phyloP scores from a whole-genome alignment of 495 filamentous ascomycete genomes.

The Penicillium goetzii region DNA sequence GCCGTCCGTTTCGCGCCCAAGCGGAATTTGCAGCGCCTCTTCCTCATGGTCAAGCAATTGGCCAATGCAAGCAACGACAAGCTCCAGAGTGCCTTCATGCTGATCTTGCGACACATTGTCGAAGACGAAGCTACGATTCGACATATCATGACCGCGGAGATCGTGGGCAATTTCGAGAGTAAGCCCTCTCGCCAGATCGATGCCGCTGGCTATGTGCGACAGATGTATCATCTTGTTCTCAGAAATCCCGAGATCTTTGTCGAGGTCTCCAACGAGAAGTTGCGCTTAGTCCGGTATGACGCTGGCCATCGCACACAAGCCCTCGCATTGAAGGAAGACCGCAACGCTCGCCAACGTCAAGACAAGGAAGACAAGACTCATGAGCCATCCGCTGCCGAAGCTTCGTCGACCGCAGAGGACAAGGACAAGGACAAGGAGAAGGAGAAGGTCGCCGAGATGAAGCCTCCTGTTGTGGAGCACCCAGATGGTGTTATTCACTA shows the following conservation, averaged over 20 bases:
- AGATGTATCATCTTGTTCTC: constrained; percentile 79
- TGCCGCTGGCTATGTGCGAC: constrained; percentile 70
- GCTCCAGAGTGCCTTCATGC: constrained; percentile 79
- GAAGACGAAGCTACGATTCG: constrained; percentile 91
- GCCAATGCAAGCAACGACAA: constrained; percentile 73
- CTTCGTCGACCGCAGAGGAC: constrained; percentile 45
- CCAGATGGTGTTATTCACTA: constrained; percentile 97
- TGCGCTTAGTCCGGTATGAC: constrained; percentile 70
- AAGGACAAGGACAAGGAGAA: constrained; percentile 62
- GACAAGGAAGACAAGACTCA: constrained; percentile 34
- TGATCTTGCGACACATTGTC: constrained; percentile 88
- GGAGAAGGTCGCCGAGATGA: constrained; percentile 68
- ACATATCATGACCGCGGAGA: constrained; percentile 91
- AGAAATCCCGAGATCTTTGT: constrained; percentile 87
- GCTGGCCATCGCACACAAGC: constrained; percentile 58
- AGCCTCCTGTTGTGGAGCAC: constrained; percentile 85
- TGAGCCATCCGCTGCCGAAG: constrained; percentile 34
- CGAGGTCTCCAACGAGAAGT: constrained; percentile 83
- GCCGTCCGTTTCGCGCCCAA: constrained; percentile 81
- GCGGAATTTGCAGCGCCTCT: constrained; percentile 83
- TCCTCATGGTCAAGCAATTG: constrained; percentile 92
- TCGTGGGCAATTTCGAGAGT: constrained; percentile 70
- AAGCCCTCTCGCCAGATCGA: constrained; percentile 69
- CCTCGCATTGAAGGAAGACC: constrained; percentile 62
- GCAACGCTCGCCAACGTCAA: constrained; percentile 33